Conservation (phyloP, 345 rosid species). For the Acer campestre region DNA sequence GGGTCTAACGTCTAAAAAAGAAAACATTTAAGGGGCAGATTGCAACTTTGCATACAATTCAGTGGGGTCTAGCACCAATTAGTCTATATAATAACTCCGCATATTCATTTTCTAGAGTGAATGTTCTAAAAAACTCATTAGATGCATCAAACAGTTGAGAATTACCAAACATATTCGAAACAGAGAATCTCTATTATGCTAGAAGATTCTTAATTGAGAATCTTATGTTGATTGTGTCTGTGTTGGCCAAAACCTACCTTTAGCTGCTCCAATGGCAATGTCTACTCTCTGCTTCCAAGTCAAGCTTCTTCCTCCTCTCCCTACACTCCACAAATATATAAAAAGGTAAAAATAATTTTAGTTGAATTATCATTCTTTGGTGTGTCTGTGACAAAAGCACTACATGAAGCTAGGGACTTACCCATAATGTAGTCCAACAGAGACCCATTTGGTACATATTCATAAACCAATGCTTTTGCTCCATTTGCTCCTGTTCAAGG, state of each 20-base stretch:
- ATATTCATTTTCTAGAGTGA: no score
- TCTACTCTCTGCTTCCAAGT: slow-evolving; percentile 63
- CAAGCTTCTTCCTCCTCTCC: slow-evolving; percentile 42
- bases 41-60: no score
- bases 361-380: background rate
- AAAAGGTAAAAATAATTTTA: background rate
- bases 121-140: no score
- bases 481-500: slow-evolving; percentile 43
- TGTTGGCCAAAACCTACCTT: slow-evolving; percentile 33
- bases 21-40: no score
- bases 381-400: background rate
- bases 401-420: slow-evolving; percentile 12
- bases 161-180: no score
- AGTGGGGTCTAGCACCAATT: no score
- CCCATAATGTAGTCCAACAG: slow-evolving; percentile 60
- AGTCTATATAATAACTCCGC: no score
- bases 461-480: slow-evolving; percentile 52
- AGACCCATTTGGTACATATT: slow-evolving; percentile 60
- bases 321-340: slow-evolving; percentile 22
- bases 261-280: slow-evolving; percentile 68
- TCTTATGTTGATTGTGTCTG: no score
- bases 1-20: no score
- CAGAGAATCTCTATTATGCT: no score
- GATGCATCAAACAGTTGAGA: no score
- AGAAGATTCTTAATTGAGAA: no score